Evolutionary conservation across 495 filamentous ascomycete genomes (phyloP).

Genomic region (Xylaria bambusicola): DNA sequence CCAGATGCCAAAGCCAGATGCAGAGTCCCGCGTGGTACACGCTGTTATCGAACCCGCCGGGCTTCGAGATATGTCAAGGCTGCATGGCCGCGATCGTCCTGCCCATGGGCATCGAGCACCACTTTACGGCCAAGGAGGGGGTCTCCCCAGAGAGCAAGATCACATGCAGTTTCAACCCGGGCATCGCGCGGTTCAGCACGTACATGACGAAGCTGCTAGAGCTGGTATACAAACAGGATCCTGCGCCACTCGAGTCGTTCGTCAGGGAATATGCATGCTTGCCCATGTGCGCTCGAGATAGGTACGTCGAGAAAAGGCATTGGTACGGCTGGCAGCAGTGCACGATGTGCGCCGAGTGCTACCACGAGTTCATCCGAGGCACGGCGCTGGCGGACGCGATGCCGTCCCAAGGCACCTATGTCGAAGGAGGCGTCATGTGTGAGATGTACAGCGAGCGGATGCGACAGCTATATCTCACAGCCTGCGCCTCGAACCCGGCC

Average conservation of each 20-base stretch:
- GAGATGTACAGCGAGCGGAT: slow-evolving; percentile 16
- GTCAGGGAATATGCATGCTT: slow-evolving; percentile 5
- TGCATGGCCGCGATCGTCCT: slow-evolving; percentile 3
- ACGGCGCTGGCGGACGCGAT: slow-evolving; percentile 9
- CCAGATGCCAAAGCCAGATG: not conserved
- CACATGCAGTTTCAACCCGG: slow-evolving; percentile 6
- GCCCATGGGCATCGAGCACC: slow-evolving; percentile 5
- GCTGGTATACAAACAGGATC: slow-evolving; percentile 14
- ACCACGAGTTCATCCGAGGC: slow-evolving; percentile 11
- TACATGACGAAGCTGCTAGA: slow-evolving; percentile 7
- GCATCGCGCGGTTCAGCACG: slow-evolving; percentile 3
- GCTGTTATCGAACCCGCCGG: not conserved
- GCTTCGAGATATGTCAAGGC: slow-evolving; percentile 8
- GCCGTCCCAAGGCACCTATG: not conserved
- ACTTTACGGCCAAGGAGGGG: slow-evolving; percentile 8
- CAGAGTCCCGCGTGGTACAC: slow-evolving; percentile 6
- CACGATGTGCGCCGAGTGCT: slow-evolving; percentile 2
- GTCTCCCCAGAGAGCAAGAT: not conserved
- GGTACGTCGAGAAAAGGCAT: not conserved
- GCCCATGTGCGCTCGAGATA: slow-evolving; percentile 3
- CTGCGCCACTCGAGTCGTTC: slow-evolving; percentile 6
- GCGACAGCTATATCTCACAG: slow-evolving; percentile 11
- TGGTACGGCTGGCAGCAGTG: slow-evolving; percentile 14
- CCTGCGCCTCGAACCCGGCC: not conserved
- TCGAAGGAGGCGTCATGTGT: slow-evolving; percentile 3